A percentile compares a stretch with the other conserved stretches of the same genome.
phyloP scores from a whole-genome alignment of 495 filamentous ascomycete species.

The Aspergillus biplanus region DNA sequence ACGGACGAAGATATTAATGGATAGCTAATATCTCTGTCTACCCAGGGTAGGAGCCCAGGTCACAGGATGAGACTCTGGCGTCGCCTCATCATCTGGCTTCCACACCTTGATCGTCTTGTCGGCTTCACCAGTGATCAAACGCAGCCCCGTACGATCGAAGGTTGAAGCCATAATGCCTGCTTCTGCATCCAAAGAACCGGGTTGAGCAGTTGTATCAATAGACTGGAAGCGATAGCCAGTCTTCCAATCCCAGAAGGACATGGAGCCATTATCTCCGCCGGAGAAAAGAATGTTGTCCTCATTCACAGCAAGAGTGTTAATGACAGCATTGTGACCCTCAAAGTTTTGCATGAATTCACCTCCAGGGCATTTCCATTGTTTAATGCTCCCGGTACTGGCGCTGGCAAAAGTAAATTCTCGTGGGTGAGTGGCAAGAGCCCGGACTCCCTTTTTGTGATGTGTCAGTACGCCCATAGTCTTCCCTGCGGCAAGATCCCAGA shows the following conservation, averaged over 20 bases:
- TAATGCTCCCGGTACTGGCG: slow-evolving; percentile 90
- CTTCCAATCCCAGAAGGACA: slow-evolving; percentile 99
- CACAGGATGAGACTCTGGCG: slow-evolving; percentile 86
- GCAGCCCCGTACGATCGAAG: slow-evolving; percentile 85
- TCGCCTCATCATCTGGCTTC: slow-evolving; percentile 88
- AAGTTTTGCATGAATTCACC: slow-evolving; percentile 99
- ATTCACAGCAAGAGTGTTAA: slow-evolving; percentile 93
- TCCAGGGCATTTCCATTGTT: slow-evolving; percentile 99
- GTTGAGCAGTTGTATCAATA: slow-evolving; percentile 88
- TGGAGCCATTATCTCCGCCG: slow-evolving; percentile 93
- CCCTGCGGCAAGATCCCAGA: slow-evolving; percentile 96
- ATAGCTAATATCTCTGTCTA: slow-evolving; percentile 62
- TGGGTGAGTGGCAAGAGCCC: slow-evolving; percentile 83
- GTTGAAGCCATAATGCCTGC: slow-evolving; percentile 90
- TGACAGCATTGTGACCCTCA: slow-evolving; percentile 92
- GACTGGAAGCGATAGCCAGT: slow-evolving; percentile 88
- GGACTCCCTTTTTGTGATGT: slow-evolving; percentile 97
- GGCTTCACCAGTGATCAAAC: slow-evolving; percentile 90
- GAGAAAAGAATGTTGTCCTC: slow-evolving; percentile 95
- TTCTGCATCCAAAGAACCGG: slow-evolving; percentile 92
- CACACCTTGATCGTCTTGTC: slow-evolving; percentile 99
- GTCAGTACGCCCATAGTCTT: slow-evolving; percentile 96
- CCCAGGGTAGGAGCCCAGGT: slow-evolving; percentile 90
- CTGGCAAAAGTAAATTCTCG: slow-evolving; percentile 96
- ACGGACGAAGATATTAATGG: neutral